Conservation (phyloP, 2,329 filamentous ascomycete genomes). For the Leptographium wingfieldii region DNA sequence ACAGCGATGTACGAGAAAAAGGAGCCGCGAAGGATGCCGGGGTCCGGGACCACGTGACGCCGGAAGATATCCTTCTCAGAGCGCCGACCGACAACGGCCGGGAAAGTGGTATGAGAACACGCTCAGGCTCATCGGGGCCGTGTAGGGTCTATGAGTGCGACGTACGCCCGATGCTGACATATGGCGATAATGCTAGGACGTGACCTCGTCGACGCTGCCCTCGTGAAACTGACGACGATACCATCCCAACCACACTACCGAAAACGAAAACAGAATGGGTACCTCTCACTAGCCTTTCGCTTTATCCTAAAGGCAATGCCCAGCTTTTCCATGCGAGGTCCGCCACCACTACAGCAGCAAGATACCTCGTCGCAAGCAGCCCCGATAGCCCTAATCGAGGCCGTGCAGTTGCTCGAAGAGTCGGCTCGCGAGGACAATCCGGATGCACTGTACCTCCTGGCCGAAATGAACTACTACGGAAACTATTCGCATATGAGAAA, state of each 20-base stretch:
- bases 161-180: not conserved
- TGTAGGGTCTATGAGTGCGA: too few relatives aligned
- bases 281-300: conserved; percentile 30
- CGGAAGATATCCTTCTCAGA: conserved; percentile 2
- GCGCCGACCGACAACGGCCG: not conserved
- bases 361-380: conserved; percentile 23
- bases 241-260: conserved; percentile 31
- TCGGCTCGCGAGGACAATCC: conserved; percentile 48
- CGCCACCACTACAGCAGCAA: conserved; percentile 17
- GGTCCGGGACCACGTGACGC: not conserved
- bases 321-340: conserved; percentile 33
- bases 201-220: conserved; percentile 40
- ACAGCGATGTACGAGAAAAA: not conserved
- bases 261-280: conserved; percentile 28
- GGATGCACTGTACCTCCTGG: conserved; percentile 80
- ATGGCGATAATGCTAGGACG: conserved; percentile 24
- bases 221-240: conserved; percentile 36
- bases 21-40: not conserved
- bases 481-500: conserved; percentile 82
- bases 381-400: conserved; percentile 33
- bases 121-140: not conserved
- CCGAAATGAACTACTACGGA: conserved; percentile 93
- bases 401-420: conserved; percentile 38
- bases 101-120: not conserved
- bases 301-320: conserved; percentile 37